Evolutionary conservation across 305 asterid genomes (phyloP).

Genomic region (Solanum hybrid): DNA sequence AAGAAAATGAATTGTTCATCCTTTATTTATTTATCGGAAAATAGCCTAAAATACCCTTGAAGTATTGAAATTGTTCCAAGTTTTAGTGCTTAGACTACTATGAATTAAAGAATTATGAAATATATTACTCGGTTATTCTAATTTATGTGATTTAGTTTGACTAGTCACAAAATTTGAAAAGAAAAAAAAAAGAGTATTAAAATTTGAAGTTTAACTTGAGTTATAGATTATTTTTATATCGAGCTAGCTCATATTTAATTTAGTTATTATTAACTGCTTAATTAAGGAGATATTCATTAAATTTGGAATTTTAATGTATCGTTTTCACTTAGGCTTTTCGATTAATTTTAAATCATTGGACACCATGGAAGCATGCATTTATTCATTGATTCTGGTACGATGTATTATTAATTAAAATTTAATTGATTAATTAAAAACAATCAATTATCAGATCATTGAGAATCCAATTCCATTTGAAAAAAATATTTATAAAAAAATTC

Average conservation of each 20-base stretch:
- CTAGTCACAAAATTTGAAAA: neutral
- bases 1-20: neutral
- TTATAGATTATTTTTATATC: neutral
- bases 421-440: too few relatives aligned
- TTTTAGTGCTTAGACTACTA: neutral
- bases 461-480: too few relatives aligned
- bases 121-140: rapidly evolving
- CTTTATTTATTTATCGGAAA: neutral
- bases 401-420: too few relatives aligned
- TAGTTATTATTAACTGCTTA: neutral
- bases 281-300: neutral
- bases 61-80: neutral
- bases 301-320: neutral
- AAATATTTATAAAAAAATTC: neutral
- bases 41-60: too few relatives aligned
- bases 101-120: neutral
- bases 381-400: neutral
- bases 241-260: neutral
- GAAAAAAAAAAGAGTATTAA: neutral
- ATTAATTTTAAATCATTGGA: neutral
- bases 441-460: too few relatives aligned
- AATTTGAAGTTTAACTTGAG: neutral
- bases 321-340: neutral
- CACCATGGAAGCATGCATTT: neutral
- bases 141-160: neutral